These are phyloP conservation scores for Fusarium sp. DNA, from an alignment of 2,329 filamentous ascomycete species.

Conservation along the genomic window DNA sequence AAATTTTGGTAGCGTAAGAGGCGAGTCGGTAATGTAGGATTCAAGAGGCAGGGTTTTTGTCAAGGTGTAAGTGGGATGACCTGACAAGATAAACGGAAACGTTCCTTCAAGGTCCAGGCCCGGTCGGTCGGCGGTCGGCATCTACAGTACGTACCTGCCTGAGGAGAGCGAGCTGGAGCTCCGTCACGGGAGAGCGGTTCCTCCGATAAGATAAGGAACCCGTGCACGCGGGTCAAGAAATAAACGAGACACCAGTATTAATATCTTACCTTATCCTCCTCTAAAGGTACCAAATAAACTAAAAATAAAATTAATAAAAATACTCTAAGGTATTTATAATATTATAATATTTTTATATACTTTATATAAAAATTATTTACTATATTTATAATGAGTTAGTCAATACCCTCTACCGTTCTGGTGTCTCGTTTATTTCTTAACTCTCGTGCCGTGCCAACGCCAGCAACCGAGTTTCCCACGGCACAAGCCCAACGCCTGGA, in stretches of 20 bases:
- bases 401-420: too few species aligned
- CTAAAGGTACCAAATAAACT: too few species aligned
- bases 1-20: constrained; percentile 19
- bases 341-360: too few species aligned
- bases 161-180: background rate
- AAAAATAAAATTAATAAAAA: too few species aligned
- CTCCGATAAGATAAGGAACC: background rate
- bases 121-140: constrained; percentile 33
- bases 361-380: too few species aligned
- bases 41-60: constrained; percentile 40
- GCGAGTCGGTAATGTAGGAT: constrained; percentile 28
- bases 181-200: constrained; percentile 7
- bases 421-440: too few species aligned
- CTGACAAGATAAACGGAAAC: constrained; percentile 43
- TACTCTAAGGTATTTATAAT: too few species aligned
- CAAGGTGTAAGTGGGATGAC: constrained; percentile 46
- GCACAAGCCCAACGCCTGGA: background rate
- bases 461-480: background rate
- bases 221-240: too few species aligned
- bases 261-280: too few species aligned
- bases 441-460: background rate
- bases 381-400: too few species aligned
- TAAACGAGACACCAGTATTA: too few species aligned
- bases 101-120: constrained; percentile 38
- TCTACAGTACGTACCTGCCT: constrained; percentile 38